Evolutionary conservation across 192 early-diverging fungal genomes (phyloP), one percentile per base, ranked within the genome.

Genomic region (Backusella westeae): DNA sequence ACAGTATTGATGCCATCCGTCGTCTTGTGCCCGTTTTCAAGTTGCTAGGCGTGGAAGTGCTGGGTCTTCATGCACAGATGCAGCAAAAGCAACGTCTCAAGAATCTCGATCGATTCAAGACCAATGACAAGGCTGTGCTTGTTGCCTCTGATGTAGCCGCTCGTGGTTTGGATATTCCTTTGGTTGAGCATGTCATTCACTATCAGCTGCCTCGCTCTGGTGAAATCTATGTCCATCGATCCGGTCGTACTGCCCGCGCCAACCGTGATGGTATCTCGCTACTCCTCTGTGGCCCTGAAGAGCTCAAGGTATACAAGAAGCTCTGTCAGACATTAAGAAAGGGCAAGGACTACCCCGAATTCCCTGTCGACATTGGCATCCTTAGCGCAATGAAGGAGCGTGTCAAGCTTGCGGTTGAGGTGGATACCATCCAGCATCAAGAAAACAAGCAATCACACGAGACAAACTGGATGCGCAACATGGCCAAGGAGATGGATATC

Each of bases 141-240:
- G 89, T 99, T 46, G 94, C 96, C n/a, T 93, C 92, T 34, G 97
- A 99, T 83, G 97, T 99, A 29, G 97, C 97, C 3, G 95, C 96
- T 0, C 92, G 97, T 72, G 97, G 97, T 63, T 83, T 99, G 72
- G 97, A 99, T 86, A 97, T 99, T 39, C 94, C 95, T 0, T 34
- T 85, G 44, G 95, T 99, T 23, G 96, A 99, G 5, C 91, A 95
- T 79, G 96, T 99, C 4, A 92, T 99, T 38, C 97, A 99, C 78
- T 99, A 96, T 78, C 97, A 99, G 76, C 75, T 97, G 6, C 96
- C 97, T 73, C 90, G 96, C 19, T 92, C 92, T 8, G 91, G 93
- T 32, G 96, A 99, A 56, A 87, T 97, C n/a, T 99, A 99, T 79
- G 94, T 99, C 34, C 97, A 99, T 81, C 89, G 97, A 10, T 92